phyloP scores from a whole-genome alignment of 2,329 filamentous ascomycete species.

The Tolypocladium ovalisporum region DNA sequence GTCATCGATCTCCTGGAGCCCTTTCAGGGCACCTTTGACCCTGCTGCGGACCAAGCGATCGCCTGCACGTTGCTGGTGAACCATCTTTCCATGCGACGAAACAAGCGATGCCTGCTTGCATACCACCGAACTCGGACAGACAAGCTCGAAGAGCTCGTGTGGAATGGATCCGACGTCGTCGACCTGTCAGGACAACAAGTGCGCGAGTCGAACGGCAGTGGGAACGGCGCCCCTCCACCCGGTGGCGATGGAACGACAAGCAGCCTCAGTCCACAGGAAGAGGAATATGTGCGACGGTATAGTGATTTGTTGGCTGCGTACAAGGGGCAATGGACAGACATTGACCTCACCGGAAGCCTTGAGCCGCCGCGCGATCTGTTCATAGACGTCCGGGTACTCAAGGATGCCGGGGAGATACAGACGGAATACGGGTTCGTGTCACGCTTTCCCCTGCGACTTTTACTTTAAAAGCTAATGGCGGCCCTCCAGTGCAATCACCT shows the following conservation, averaged over 20 bases:
- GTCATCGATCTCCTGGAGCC: conserved; percentile 68
- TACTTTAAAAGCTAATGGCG: conserved; percentile 7
- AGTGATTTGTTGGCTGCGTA: conserved; percentile 87
- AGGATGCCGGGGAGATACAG: conserved; percentile 96
- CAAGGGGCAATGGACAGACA: conserved; percentile 97
- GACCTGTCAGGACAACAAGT: conserved; percentile 54
- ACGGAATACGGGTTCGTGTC: conserved; percentile 85
- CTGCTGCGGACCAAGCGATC: conserved; percentile 67
- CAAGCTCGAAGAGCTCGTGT: conserved; percentile 87
- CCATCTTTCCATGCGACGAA: conserved; percentile 87
- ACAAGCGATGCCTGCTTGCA: conserved; percentile 89
- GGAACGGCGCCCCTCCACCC: conserved; percentile 19
- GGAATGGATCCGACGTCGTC: conserved; percentile 76
- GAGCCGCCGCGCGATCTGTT: conserved; percentile 93
- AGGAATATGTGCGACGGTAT: conserved; percentile 90
- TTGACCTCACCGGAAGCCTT: conserved; percentile 87
- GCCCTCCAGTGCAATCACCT: conserved; percentile 65
- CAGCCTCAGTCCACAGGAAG: conserved; percentile 87
- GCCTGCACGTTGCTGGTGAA: conserved; percentile 87
- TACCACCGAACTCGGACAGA: conserved; percentile 87
- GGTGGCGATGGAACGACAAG: conserved; percentile 47
- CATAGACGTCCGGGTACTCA: conserved; percentile 90
- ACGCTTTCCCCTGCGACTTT: background rate
- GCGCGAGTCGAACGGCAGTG: conserved; percentile 22
- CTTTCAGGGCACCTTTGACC: conserved; percentile 78